phyloP scores from a whole-genome alignment of 257 asterid genomes.

The Solanum bulbocastanum region DNA sequence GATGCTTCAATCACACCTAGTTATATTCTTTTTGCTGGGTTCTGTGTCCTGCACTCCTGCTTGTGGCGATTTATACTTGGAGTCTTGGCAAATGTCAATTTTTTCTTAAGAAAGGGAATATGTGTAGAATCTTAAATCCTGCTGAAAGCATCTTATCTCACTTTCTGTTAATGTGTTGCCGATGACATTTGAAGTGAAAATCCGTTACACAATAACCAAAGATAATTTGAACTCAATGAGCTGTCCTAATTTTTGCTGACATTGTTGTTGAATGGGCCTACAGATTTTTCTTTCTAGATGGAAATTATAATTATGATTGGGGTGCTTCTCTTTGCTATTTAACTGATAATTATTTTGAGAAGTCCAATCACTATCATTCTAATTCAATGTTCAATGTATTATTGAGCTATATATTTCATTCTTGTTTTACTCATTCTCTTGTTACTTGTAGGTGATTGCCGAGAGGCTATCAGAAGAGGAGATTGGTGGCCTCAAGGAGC shows the following conservation, averaged over 20 bases:
- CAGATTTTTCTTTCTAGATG: background rate
- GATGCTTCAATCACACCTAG: background rate
- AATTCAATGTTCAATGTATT: background rate
- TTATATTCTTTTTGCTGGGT: background rate
- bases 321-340: background rate
- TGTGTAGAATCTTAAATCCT: background rate
- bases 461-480: slow-evolving; percentile 92
- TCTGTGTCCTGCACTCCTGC: background rate
- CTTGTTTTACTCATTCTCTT: background rate
- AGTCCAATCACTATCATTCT: background rate
- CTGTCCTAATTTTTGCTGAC: background rate
- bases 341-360: background rate
- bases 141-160: background rate
- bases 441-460: slow-evolving; percentile 58
- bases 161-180: background rate
- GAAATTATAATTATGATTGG: background rate
- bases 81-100: background rate
- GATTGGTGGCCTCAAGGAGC: slow-evolving; percentile 83
- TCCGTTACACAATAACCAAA: background rate
- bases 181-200: background rate
- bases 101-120: background rate
- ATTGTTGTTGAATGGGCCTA: background rate
- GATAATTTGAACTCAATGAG: background rate
- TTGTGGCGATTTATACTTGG: background rate
- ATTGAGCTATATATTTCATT: background rate